Base-by-base conservation (phyloP, 75 land plant species). In the Picea sitchensis region DNA sequence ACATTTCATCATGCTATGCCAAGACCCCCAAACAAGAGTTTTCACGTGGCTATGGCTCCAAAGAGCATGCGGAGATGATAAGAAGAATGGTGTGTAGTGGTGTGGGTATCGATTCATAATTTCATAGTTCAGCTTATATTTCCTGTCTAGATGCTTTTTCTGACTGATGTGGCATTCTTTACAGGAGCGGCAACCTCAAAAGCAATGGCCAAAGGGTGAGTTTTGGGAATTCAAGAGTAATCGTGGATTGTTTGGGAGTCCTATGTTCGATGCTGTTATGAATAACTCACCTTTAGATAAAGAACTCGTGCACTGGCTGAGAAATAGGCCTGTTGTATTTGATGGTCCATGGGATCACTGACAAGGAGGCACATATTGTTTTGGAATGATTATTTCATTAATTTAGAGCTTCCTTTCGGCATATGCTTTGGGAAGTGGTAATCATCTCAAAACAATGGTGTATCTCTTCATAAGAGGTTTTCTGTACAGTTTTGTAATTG, bases 301-400 rank as follows among this genome's bases (percentile, higher is more conserved):
- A 77, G 99, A 97, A 51, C 89, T 96, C 92, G 71, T 97, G 59
- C 86, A 93, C 14, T 97, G 99, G 99, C 82, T 97, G 77, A 95
- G 80, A 85, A 87, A 30, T 75, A 86, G 95, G 67, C 73, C 87
- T 18, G 59, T 82, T 14, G 73, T 85, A 59, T 93, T 81, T 54
- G 86, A 89, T 17, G 92, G 86, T 74, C 76, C 82, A 74, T 91
- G 85, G 82, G 87, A 91, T 81, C 64, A 79, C 69, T 88, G 85
- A 85, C 44, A 56, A 4, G 13, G 76, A 75, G 17, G 44, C 17
- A 54, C 76, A 57, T 31, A 30, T 44, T 80, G 85, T 80, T 86
- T 86, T 83, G 87, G 82, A 80, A 83, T 86, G 84, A 75, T 83
- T 73, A 60, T 65, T 77, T 44, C 14, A 69, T 77, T 72, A 51